Evolutionary conservation across 768 basidiomycete genomes (phyloP), one percentile per base, ranked within the genome.

Genomic region (Auriscalpium orientale): DNA sequence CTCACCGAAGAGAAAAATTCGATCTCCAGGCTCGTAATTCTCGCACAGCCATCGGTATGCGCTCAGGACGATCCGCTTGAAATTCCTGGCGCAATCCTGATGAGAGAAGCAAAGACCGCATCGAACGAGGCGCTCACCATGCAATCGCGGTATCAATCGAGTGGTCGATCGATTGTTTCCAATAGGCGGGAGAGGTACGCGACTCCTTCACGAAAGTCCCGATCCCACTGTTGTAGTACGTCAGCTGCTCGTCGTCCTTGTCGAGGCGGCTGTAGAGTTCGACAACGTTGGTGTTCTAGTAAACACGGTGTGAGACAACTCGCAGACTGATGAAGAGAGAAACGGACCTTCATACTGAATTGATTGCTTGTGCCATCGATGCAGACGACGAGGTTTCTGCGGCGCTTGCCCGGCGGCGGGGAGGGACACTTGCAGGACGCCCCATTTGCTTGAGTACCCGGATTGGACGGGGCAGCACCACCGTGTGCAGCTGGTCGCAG

Each of bases 31-130:
- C 8, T 51, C 43, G 55, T 75, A 76, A 35, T 69, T 67, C 7
- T 76, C 70, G 16, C 71, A 67, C 13, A 76, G 68, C 75, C 75
- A 76, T 28, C 66, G 65, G 46, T 76, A 76, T 13, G 70, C 74
- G n/a, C 54, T 57, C 56, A 71, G 62, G 53, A 76, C 63, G 48
- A 65, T 69, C 18, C 57, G 64, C 47, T 71, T 64, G 52, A 76
- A 59, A 40, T 71, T 72, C 66, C 74, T 75, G 22, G 2, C 22
- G 22, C 22, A 28, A 28, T 2, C 22, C 22, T 28, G 22, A 28
- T 28, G 22, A 28, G 22, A 28, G 15, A 1, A n/a, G 1, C n/a
- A 21, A n/a, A 4, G 16, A 45, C 60, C 9, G 55, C 46, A 46
- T 21, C 11, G 45, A 12, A 34, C 51, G 20, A 44, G 7, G 11